Base-by-base conservation (phyloP, 169 alveolate species). In the Besnoitia besnoiti region DNA sequence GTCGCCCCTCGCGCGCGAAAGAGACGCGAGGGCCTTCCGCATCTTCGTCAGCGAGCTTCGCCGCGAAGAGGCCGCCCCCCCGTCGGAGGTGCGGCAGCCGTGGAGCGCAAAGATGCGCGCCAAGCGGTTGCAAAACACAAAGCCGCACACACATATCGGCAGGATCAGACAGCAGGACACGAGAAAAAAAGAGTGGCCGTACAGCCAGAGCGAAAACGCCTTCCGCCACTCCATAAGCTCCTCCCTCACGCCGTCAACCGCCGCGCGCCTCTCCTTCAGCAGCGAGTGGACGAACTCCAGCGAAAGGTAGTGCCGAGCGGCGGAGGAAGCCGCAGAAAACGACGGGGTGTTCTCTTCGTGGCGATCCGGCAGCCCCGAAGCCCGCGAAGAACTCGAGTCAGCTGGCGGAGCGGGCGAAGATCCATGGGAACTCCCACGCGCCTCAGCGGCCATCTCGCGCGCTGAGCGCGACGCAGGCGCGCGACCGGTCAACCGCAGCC, bases 101-200 rank as follows among this genome's bases (percentile, higher is more conserved):
- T 77, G 87, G 37, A 77, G 40, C 10, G 87, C 87, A 42, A 77
- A 77, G 87, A 77, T 40, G 40, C 87, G 87, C 8, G 87, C 87
- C 35, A 77, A 39, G 44, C 40, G 87, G 40, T 77, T 77, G 59
- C 87, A 77, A 55, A 37, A 77, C 5, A 77, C 37, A 55, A 77
- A 77, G 19, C 87, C 87, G 61, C 61, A 77, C 27, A 39, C 44
- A 39, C 87, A 40, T 2, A 39, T 77, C 35, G 87, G 87, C 21
- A 77, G 87, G 40, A 77, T 44, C 16, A 77, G 35, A 2, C 19
- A 19, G 87, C 50, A 16, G 10, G 87, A 39, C 1, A 77, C 87
- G 55, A 77, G 61, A 37, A 27, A 19, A 37, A 77, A 77, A 21
- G 87, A 39, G 59, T 77, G 87, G 19, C 14, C 59, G 10, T 8